These are phyloP conservation scores for Aspergillus spinulosporus DNA, from an alignment of 2,329 filamentous ascomycete genomes.

Conservation along the genomic window DNA sequence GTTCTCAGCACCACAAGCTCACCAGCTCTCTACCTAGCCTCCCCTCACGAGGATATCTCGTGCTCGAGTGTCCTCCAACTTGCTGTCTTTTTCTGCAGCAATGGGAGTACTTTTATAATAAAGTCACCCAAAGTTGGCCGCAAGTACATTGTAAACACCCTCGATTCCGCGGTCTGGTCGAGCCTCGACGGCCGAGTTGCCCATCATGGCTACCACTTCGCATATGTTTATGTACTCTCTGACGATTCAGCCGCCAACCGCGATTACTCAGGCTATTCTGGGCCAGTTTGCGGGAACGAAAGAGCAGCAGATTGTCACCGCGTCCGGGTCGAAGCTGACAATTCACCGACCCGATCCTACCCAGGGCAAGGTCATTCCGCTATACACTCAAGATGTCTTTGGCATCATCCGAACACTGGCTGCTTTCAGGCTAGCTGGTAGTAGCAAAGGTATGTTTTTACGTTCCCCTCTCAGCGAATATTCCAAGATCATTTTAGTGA, in stretches of 20 bases:
- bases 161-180: constrained; percentile 11
- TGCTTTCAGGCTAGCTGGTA: constrained; percentile 87
- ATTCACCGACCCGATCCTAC: constrained; percentile 82
- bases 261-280: constrained; percentile 84
- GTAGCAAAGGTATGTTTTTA: constrained; percentile 79
- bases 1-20: constrained; percentile 13
- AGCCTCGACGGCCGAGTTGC: constrained; percentile 24
- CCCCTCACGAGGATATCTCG: constrained; percentile 24
- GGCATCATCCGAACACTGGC: constrained; percentile 89
- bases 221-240: constrained; percentile 99
- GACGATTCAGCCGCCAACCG: constrained; percentile 89
- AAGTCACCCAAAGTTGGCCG: constrained; percentile 24
- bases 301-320: constrained; percentile 96
- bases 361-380: constrained; percentile 79
- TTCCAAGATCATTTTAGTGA: constrained; percentile 66
- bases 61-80: constrained; percentile 29
- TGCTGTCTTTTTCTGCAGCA: constrained; percentile 28
- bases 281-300: constrained; percentile 95
- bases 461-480: constrained; percentile 20
- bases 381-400: constrained; percentile 92
- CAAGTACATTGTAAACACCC: constrained; percentile 30
- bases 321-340: constrained; percentile 83
- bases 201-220: constrained; percentile 89
- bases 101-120: constrained; percentile 39
- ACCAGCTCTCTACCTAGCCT: background rate